Evolutionary conservation across 306 rosid species (phyloP).

Genomic region (Vigna radiata): DNA sequence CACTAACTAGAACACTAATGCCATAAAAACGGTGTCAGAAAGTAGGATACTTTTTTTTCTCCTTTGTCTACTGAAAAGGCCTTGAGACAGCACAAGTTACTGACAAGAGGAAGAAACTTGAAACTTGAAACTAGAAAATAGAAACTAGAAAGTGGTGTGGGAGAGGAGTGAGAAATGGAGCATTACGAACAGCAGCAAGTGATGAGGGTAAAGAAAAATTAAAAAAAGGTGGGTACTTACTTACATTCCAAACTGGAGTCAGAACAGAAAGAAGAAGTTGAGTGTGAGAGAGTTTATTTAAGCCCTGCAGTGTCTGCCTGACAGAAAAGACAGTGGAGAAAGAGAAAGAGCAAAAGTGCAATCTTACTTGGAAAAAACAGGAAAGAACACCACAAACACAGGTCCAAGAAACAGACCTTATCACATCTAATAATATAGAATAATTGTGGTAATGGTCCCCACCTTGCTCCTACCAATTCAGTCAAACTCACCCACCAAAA

Average conservation of each 20-base stretch:
- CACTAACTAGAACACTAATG: conserved; percentile 45
- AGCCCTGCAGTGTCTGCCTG: conserved; percentile 40
- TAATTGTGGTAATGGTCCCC: conserved; percentile 61
- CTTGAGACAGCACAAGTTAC: conserved; percentile 45
- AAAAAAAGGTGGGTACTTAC: conserved; percentile 40
- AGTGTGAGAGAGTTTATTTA: conserved; percentile 38
- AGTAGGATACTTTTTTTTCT: conserved; percentile 43
- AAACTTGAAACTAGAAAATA: neutral
- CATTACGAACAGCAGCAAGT: conserved; percentile 34
- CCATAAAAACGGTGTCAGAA: conserved; percentile 51
- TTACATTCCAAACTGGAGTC: conserved; percentile 38
- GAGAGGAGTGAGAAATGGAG: conserved; percentile 29
- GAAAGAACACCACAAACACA: conserved; percentile 44
- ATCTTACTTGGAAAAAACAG: conserved; percentile 58
- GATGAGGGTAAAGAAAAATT: conserved; percentile 24
- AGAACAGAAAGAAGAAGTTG: conserved; percentile 7
- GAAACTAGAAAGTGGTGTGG: conserved; percentile 20
- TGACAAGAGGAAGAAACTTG: conserved; percentile 37
- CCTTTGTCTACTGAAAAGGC: conserved; percentile 11
- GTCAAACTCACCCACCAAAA: conserved; percentile 82
- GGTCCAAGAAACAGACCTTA: conserved; percentile 43
- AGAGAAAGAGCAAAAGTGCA: conserved; percentile 43
- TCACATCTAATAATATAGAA: conserved; percentile 52
- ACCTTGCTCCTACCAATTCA: conserved; percentile 44
- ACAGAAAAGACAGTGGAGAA: conserved; percentile 50